Conservation (phyloP, 2,329 filamentous ascomycete genomes). For the Scedosporium boydii region DNA sequence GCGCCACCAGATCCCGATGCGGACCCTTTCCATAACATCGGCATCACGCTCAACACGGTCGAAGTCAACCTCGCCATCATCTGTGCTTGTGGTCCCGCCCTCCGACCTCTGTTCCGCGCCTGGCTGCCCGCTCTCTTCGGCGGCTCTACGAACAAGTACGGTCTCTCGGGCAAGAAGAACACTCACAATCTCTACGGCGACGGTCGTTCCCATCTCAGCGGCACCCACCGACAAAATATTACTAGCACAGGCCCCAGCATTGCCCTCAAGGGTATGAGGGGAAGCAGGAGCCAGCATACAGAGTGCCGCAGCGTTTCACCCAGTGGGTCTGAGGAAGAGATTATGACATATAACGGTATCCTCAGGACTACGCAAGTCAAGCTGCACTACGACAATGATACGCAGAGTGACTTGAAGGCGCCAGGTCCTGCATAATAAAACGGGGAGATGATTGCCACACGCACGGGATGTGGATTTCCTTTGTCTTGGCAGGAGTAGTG, state of each 20-base stretch:
- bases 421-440: no score
- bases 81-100: slow-evolving; percentile 22
- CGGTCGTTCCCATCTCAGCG: neutral
- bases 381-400: slow-evolving; percentile 13
- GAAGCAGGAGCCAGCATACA: slow-evolving; percentile 16
- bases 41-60: slow-evolving; percentile 23
- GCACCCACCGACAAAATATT: neutral
- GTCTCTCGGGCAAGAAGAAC: slow-evolving; percentile 12
- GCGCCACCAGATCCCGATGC: slow-evolving; percentile 14
- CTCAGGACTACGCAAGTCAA: slow-evolving; percentile 24
- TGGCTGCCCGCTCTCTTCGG: slow-evolving; percentile 22
- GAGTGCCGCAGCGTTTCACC: slow-evolving; percentile 24
- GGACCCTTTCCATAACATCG: slow-evolving; percentile 18
- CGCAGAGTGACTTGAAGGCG: neutral
- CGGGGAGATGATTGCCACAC: neutral
- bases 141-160: slow-evolving; percentile 11
- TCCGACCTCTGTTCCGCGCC: slow-evolving; percentile 22
- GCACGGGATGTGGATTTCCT: no score
- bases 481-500: no score
- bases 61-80: slow-evolving; percentile 27
- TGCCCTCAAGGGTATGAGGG: slow-evolving; percentile 15
- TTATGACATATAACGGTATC: slow-evolving; percentile 30
- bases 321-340: slow-evolving; percentile 26
- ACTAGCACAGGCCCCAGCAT: neutral
- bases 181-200: slow-evolving; percentile 7